Percentiles rank a stretch among this genome's conserved stretches.
Evolutionary conservation across 1,284 basidiomycete genomes (phyloP).

Genomic region (Amylostereum areolatum): DNA sequence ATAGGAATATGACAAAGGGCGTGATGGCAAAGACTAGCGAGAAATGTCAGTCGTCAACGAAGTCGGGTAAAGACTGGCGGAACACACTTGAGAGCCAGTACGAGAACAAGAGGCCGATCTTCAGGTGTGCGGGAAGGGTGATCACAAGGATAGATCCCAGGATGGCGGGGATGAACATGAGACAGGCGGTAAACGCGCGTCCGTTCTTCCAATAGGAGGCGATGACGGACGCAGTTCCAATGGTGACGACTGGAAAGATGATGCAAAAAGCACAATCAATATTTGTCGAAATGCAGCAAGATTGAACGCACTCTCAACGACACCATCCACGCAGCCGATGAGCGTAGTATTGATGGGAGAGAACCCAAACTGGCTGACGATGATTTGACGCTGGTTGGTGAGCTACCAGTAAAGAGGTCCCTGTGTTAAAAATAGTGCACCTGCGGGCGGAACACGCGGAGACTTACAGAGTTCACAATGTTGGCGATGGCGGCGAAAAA

Average conservation of each 20-base stretch:
- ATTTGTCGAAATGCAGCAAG: slow-evolving; percentile 10
- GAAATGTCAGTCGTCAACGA: not conserved
- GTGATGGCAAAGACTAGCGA: slow-evolving; percentile 56
- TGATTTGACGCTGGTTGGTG: slow-evolving; percentile 64
- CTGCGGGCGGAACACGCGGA: not conserved
- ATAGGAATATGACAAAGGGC: slow-evolving; percentile 62
- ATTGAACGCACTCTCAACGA: slow-evolving; percentile 42
- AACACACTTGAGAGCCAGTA: slow-evolving; percentile 59
- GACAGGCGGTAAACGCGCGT: slow-evolving; percentile 54
- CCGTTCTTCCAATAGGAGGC: slow-evolving; percentile 51
- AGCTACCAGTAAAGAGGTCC: slow-evolving; percentile 27
- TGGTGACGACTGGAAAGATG: slow-evolving; percentile 37
- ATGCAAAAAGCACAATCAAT: not conserved
- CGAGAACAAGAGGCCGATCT: slow-evolving; percentile 55
- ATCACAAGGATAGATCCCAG: slow-evolving; percentile 57
- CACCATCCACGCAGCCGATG: slow-evolving; percentile 61
- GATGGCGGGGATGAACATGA: slow-evolving; percentile 61
- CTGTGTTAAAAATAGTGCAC: not conserved
- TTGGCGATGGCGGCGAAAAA: slow-evolving; percentile 58
- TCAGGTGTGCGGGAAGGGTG: slow-evolving; percentile 56
- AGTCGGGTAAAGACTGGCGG: not conserved
- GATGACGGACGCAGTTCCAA: slow-evolving; percentile 54
- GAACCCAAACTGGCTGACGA: slow-evolving; percentile 68
- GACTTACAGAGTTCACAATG: slow-evolving; percentile 46
- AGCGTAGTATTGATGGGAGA: slow-evolving; percentile 60